Evolutionary conservation across 202 grass and related monocot genomes (phyloP).

Genomic region (Zoysia matrella): DNA sequence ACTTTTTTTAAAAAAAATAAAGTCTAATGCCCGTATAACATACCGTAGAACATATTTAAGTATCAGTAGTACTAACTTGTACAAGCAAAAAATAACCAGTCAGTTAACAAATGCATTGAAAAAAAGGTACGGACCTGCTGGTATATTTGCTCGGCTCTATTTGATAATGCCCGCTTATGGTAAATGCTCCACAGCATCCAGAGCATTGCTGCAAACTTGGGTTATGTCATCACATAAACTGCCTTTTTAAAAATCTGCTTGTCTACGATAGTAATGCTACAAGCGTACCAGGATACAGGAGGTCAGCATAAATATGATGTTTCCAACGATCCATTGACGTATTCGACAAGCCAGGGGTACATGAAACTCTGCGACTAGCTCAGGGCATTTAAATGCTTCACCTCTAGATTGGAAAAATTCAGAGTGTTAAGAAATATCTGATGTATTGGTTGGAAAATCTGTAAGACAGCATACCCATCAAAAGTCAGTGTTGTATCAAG

Average conservation of each 20-base stretch:
- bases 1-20: too few species aligned
- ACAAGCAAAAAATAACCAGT: conserved; percentile 7
- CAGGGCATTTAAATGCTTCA: conserved; percentile 74
- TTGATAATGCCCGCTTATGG: conserved; percentile 44
- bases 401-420: conserved; percentile 49
- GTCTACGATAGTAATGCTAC: not conserved
- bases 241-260: not conserved
- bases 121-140: conserved; percentile 43
- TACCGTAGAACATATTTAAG: not conserved
- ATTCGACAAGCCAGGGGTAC: conserved; percentile 57
- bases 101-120: conserved; percentile 8
- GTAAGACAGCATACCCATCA: conserved; percentile 41
- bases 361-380: conserved; percentile 62
- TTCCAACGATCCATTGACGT: conserved; percentile 64
- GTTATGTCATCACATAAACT: conserved; percentile 45
- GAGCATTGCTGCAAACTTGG: conserved; percentile 64
- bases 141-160: conserved; percentile 77
- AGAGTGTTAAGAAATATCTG: conserved; percentile 13
- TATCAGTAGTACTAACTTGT: not conserved
- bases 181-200: conserved; percentile 50
- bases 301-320: conserved; percentile 46
- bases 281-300: conserved; percentile 57
- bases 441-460: not conserved
- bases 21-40: not conserved
- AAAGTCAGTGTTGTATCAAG: conserved; percentile 49